Percentiles rank a stretch among this genome's conserved stretches.
Evolutionary conservation across 2,329 filamentous ascomycete species (phyloP).

Genomic region (Monosporascus sp.): DNA sequence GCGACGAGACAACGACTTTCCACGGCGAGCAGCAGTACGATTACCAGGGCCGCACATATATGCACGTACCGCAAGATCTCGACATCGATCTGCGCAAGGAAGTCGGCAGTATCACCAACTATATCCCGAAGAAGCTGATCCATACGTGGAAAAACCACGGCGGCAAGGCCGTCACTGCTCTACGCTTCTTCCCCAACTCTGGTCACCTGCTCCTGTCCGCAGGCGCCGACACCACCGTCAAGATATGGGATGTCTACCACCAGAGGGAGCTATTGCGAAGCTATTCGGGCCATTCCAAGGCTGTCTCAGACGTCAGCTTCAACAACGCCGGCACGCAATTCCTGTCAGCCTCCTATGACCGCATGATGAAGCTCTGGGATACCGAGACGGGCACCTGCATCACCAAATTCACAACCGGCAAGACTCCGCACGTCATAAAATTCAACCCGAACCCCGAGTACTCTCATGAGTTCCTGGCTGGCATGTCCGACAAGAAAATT

Average conservation of each 20-base stretch:
- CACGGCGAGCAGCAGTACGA: slow-evolving; percentile 80
- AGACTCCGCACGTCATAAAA: slow-evolving; percentile 88
- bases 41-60: slow-evolving; percentile 93
- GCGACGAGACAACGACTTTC: slow-evolving; percentile 79
- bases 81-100: slow-evolving; percentile 83
- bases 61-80: slow-evolving; percentile 92
- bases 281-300: slow-evolving; percentile 87
- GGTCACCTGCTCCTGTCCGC: slow-evolving; percentile 86
- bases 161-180: slow-evolving; percentile 76
- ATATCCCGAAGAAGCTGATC: slow-evolving; percentile 87
- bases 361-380: slow-evolving; percentile 97
- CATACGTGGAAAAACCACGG: slow-evolving; percentile 82
- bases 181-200: slow-evolving; percentile 84
- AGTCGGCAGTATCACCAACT: slow-evolving; percentile 75
- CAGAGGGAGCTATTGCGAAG: slow-evolving; percentile 81
- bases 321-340: slow-evolving; percentile 78
- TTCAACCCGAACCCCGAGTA: slow-evolving; percentile 80
- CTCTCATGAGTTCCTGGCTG: slow-evolving; percentile 85
- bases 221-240: slow-evolving; percentile 85
- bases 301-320: slow-evolving; percentile 86
- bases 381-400: slow-evolving; percentile 90
- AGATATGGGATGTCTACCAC: slow-evolving; percentile 94
- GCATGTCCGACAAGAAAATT: slow-evolving; percentile 99
- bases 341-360: slow-evolving; percentile 86
- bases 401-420: slow-evolving; percentile 84